Conservation (phyloP, 2,329 filamentous ascomycete genomes). For the Verticillium longisporum region DNA sequence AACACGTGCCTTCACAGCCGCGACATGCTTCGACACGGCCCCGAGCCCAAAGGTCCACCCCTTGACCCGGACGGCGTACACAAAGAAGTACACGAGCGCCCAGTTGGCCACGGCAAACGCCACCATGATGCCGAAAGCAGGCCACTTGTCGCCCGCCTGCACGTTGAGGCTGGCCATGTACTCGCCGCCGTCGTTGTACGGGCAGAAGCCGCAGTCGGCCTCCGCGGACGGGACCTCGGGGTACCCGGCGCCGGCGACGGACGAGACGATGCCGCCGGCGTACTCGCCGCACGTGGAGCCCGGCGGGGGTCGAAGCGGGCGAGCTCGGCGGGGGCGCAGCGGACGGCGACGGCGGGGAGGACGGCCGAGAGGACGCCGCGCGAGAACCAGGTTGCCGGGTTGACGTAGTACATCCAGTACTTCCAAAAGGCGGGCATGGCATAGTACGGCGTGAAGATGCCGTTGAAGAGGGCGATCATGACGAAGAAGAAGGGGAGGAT, state of each 20-base stretch:
- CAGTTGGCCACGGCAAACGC: conserved; percentile 66
- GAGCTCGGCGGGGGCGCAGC: conserved; percentile 30
- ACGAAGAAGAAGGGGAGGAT: conserved; percentile 76
- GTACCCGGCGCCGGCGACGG: conserved; percentile 44
- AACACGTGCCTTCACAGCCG: background rate
- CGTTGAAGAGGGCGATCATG: conserved; percentile 70
- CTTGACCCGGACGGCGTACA: conserved; percentile 64
- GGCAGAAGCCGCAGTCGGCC: conserved; percentile 62
- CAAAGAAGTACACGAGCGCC: conserved; percentile 68
- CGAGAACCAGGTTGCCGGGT: conserved; percentile 9
- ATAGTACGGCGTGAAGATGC: conserved; percentile 42
- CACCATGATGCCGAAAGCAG: conserved; percentile 60
- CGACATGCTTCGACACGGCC: background rate
- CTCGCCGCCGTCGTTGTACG: conserved; percentile 48
- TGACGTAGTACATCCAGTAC: conserved; percentile 22
- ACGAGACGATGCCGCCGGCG: conserved; percentile 49
- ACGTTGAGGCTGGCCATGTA: conserved; percentile 55
- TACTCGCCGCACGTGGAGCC: conserved; percentile 60
- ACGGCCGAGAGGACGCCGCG: conserved; percentile 9
- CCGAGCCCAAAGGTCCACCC: conserved; percentile 67
- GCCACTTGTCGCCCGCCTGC: conserved; percentile 55
- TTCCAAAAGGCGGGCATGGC: conserved; percentile 31
- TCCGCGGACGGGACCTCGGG: conserved; percentile 55
- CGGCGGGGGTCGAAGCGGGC: conserved; percentile 48
- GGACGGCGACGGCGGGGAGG: conserved; percentile 19